Evolutionary conservation across 2,329 filamentous ascomycete species (phyloP), one percentile per base, ranked within the genome.

Genomic region (Rhexocercosporidium sp.): DNA sequence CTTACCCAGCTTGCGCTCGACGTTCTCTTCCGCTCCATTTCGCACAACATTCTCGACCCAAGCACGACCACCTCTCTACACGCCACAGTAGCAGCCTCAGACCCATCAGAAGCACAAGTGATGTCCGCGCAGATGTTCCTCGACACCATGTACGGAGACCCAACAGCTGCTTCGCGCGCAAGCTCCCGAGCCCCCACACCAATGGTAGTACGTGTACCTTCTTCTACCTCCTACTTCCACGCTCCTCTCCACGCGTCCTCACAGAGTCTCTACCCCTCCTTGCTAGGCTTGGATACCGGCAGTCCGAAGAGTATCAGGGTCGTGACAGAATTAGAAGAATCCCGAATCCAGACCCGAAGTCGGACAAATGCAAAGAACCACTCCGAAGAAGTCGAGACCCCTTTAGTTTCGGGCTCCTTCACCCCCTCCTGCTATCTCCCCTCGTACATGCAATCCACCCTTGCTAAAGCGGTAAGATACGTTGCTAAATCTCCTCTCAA

Each of bases 1-100:
- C 82, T 99, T 63, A 97, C 94, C 0, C 96, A 99, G 78, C 90
- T 99, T 75, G 88, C 93, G 0, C 89, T 99, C 64, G 95, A 98
- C 76, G 87, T 96, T 47, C 85, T 98, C 59, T 99, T 96, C 81
- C 89, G 90, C 70, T 95, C 92, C 53, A 88, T 97, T 60, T 88
- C 88, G 66, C 82, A 86, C 20, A 91, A 90, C 67, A 88, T 96
- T 64, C 88, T 92, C 71, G 88, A 92, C 61, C 81, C 85, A 27
- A 81, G 81, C 27, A 81, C 83, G 3, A 85, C 86, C 16, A 84
- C 88, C 1, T 81, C 86, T 1, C 84, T 92, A 5, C 89, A 96
- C 71, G 85, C 91, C 0, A 94, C 93, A 1, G 83, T 97, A 14
- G 88, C 88, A 62, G 85, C 88, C 2, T 90, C 92, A 46, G 95